Percentiles rank a stretch among this genome's conserved stretches.
Conservation (phyloP, 2,329 filamentous ascomycete genomes). For the Helminthosporium solani region DNA sequence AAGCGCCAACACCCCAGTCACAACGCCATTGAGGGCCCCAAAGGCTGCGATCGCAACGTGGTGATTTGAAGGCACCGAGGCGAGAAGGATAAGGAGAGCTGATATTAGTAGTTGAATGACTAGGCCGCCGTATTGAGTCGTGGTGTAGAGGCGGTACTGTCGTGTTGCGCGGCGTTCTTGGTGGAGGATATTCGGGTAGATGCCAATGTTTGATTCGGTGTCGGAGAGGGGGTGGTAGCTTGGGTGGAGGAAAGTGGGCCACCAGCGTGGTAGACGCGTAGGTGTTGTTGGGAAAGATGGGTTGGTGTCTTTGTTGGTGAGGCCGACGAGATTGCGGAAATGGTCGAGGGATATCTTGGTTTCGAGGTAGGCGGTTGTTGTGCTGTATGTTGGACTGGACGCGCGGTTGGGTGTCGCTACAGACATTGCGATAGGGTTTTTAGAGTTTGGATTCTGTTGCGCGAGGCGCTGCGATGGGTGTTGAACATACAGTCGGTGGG, state of each 20-base stretch:
- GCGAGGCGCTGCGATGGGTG: neutral
- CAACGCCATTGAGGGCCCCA: slow-evolving; percentile 32
- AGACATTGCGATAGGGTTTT: neutral
- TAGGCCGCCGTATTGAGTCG: slow-evolving; percentile 30
- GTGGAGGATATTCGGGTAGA: slow-evolving; percentile 16
- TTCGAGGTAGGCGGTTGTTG: slow-evolving; percentile 11
- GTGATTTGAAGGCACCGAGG: slow-evolving; percentile 25
- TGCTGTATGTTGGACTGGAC: neutral
- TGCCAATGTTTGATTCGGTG: slow-evolving; percentile 14
- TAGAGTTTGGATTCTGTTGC: neutral
- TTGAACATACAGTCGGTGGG: neutral
- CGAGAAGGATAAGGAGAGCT: slow-evolving; percentile 40
- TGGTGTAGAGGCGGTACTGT: slow-evolving; percentile 29
- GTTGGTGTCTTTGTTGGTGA: slow-evolving; percentile 7
- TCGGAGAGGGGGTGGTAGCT: slow-evolving; percentile 6
- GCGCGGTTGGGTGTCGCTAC: neutral
- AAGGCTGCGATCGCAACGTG: slow-evolving; percentile 15
- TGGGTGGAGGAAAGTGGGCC: slow-evolving; percentile 5
- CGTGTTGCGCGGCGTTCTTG: slow-evolving; percentile 10
- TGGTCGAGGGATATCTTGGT: slow-evolving; percentile 14
- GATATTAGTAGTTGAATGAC: slow-evolving; percentile 35
- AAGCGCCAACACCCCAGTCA: slow-evolving; percentile 36
- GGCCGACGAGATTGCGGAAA: slow-evolving; percentile 18
- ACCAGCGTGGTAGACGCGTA: slow-evolving; percentile 9
- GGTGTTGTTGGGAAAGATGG: neutral